Conservation (phyloP, 345 rosid genomes). For the Isatis tinctoria region DNA sequence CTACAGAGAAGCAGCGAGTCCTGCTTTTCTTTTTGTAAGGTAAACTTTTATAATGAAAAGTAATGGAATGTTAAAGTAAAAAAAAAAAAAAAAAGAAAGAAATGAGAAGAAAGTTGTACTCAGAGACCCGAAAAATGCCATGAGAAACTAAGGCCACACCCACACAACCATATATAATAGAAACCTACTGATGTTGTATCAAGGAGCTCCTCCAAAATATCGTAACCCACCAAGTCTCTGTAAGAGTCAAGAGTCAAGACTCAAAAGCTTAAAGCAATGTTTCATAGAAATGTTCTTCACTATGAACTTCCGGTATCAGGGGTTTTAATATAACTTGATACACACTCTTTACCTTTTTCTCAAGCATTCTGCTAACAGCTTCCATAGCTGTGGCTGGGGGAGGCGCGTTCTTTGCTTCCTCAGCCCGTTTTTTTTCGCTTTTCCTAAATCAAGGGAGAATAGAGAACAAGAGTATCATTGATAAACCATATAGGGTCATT, state of each 20-base stretch:
- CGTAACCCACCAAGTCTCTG: constrained; percentile 62
- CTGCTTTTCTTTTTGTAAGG: too few relatives aligned
- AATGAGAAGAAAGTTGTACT: not conserved
- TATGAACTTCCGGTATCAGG: not conserved
- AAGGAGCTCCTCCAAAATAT: constrained; percentile 59
- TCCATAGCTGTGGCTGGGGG: constrained; percentile 73
- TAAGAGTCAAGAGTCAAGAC: constrained; percentile 10
- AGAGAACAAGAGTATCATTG: not conserved
- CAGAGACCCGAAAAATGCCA: not conserved
- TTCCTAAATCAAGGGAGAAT: constrained; percentile 51
- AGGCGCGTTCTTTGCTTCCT: constrained; percentile 54
- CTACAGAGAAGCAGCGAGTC: too few relatives aligned
- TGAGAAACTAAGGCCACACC: not conserved
- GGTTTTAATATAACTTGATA: not conserved
- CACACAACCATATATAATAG: not conserved
- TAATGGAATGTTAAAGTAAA: too few relatives aligned
- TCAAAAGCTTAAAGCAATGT: not conserved
- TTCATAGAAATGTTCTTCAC: not conserved
- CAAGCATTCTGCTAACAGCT: constrained; percentile 58
- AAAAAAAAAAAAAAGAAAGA: not conserved
- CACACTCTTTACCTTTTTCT: constrained; percentile 51
- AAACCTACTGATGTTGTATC: constrained; percentile 47
- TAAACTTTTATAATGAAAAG: too few relatives aligned
- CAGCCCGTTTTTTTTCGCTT: constrained; percentile 74
- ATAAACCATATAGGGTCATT: not conserved